Base-by-base conservation (phyloP, 1,284 basidiomycete genomes). In the Melampsora occidentalis region DNA sequence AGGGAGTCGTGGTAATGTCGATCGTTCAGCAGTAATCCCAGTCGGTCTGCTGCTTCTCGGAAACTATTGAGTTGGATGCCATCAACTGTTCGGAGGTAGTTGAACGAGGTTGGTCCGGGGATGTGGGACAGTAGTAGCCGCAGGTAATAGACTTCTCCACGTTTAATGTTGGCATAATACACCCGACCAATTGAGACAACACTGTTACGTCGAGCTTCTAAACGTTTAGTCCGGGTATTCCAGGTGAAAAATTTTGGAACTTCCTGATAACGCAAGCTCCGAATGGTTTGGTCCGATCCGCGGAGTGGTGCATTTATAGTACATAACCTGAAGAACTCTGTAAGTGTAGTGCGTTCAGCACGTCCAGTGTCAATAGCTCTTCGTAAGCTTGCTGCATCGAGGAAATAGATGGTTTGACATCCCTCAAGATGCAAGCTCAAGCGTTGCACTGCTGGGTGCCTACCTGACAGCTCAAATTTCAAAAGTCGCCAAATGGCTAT, bases 401-500 rank as follows among this genome's bases (percentile, higher is more conserved):
- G 2, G n/a, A 53, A 69, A 53, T 33, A 51, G 1, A 69, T 35
- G 12, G 28, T 51, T 31, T 69, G 20, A 53, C 69, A 61, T 5
- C 35, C 25, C 2, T 39, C 5, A 1, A 65, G 28, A n/a, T 72
- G 70, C 2, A 72, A 7, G 18, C 16, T 18, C 0, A 72, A 31
- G 2, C 70, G 0, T 16, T 14, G 25, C 2, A 65, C 25, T 5
- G 70, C 1, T 7, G 70, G 70, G 5, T 33, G 31, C 5, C 48
- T 35, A 0, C 46, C 61, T n/a, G n/a, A 35, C 5, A 72, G 57
- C 10, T 7, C 12, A n/a, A 49, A 72, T n/a, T 63, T 28, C 5
- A 72, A 53, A 14, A 72, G 22, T 3, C 48, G 5, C 85, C 83
- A 33, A 2, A 69, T 68, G 10, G 83, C 84, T 71, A 86, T 84